Conservation (phyloP, 2,329 filamentous ascomycete species). For the Arthrinium phaeospermum region DNA sequence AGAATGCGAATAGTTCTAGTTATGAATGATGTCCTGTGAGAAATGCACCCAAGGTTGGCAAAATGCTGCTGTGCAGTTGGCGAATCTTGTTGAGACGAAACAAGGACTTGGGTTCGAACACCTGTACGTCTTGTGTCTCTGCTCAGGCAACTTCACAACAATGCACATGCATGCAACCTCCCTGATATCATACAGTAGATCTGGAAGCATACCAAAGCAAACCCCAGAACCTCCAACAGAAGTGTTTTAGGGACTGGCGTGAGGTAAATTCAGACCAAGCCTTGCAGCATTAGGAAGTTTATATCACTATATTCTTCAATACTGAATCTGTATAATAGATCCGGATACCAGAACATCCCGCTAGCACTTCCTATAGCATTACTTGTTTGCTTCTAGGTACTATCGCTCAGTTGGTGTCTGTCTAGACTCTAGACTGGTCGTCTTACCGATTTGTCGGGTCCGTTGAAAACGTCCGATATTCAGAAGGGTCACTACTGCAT, state of each 20-base stretch:
- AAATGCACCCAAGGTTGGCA: background rate
- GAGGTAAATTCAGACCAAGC: background rate
- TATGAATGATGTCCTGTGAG: background rate
- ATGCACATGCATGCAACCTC: background rate
- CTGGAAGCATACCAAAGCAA: background rate
- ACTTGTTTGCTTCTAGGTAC: background rate
- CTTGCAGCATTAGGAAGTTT: background rate
- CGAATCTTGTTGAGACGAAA: too few relatives aligned
- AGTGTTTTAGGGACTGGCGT: background rate
- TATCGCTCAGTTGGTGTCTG: background rate
- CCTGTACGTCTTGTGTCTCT: background rate
- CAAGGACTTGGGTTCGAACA: too few relatives aligned
- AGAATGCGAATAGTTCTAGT: background rate
- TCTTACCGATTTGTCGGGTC: conserved; percentile 8
- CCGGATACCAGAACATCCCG: background rate
- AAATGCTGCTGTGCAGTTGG: too few relatives aligned
- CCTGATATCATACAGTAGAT: background rate
- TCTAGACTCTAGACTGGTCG: too few relatives aligned
- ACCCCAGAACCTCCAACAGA: background rate
- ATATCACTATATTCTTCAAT: background rate
- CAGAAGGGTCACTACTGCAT: background rate
- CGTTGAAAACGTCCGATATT: background rate
- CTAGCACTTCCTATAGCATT: background rate
- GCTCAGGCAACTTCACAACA: background rate
- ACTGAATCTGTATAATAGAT: background rate